These are phyloP conservation scores for Ophiostoma ips DNA, from an alignment of 2,329 filamentous ascomycete species.

Conservation along the genomic window DNA sequence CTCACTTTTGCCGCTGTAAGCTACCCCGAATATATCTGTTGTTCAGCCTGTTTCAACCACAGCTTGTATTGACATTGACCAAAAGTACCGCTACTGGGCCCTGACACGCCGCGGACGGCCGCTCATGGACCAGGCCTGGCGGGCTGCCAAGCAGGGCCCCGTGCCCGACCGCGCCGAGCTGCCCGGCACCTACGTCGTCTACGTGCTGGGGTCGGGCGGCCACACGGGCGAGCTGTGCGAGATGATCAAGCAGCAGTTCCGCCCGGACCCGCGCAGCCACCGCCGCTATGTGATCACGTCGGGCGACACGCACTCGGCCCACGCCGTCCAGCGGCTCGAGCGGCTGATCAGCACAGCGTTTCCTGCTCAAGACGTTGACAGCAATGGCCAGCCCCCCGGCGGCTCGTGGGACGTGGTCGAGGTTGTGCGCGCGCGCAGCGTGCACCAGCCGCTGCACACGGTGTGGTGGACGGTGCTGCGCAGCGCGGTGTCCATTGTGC, in stretches of 20 bases:
- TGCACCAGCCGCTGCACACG: constrained; percentile 69
- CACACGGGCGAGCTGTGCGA: constrained; percentile 92
- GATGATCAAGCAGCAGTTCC: constrained; percentile 53
- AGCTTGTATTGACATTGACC: not conserved
- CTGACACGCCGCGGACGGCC: not conserved
- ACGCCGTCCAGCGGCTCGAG: constrained; percentile 52
- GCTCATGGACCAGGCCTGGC: constrained; percentile 8
- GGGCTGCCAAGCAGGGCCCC: constrained; percentile 4
- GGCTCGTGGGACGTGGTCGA: constrained; percentile 49
- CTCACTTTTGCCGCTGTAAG: not conserved
- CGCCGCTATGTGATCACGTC: constrained; percentile 72
- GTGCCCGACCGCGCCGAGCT: constrained; percentile 11
- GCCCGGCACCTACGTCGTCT: constrained; percentile 44
- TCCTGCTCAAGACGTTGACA: constrained; percentile 11
- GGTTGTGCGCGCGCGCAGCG: constrained; percentile 62
- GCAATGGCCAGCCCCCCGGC: constrained; percentile 9
- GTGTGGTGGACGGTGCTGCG: constrained; percentile 56
- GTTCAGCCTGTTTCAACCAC: not conserved
- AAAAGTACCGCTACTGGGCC: constrained; percentile 7
- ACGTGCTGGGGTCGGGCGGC: constrained; percentile 83
- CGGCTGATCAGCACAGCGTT: constrained; percentile 24
- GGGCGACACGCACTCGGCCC: constrained; percentile 59
- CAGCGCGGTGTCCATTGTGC: constrained; percentile 31
- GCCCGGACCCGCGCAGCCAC: constrained; percentile 38
- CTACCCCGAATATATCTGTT: not conserved